Evolutionary conservation across 352 stramenopile species (phyloP), one percentile per base, ranked within the genome.

Genomic region (Phytophthora pistaciae): DNA sequence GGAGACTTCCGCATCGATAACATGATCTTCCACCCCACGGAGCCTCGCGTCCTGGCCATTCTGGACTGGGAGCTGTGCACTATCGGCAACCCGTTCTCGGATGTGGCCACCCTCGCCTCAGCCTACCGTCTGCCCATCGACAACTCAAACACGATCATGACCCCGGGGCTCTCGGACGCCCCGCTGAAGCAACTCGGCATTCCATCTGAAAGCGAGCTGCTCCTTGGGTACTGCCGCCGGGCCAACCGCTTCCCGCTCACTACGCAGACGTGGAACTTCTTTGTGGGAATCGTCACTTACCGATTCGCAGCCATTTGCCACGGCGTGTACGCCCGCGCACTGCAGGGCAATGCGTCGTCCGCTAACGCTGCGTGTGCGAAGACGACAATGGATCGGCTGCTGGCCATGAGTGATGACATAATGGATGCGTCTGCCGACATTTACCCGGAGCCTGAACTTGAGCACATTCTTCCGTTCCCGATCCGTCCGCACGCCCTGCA

Each of bases 1-100:
- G 91, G 91, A 59, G 91, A 97, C 72, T 97, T 94, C 78, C 88
- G 87, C 46, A 85, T 97, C 25, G 91, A 96, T 70, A 97, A 97
- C 68, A 66, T 92, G 62, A 93, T 95, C 64, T 94, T 93, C 75
- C 88, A 96, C 72, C 85, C 88, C 16, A 96, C 88, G 14, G 85
- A 96, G 76, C 90, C 88, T 20, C 75, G 85, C 8, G 88, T 97
- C 21, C 23, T 96, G 9, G 91, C 88, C 8, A 88, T 97, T 48
- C 69, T 97, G 5, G 91, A 97, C 78, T 97, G 91, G 91, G 91
- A 97, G 64, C 70, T 97, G 21, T 93, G 84, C 66, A 97, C 91
- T 27, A 85, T 97, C 49, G 91, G 91, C 58, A 92, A 97, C 63
- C 88, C 88, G 21, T 88, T 96, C 59, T 74, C 85, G 1, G 91